Base-by-base conservation (phyloP, 2,329 filamentous ascomycete genomes). In the Alternaria panax region DNA sequence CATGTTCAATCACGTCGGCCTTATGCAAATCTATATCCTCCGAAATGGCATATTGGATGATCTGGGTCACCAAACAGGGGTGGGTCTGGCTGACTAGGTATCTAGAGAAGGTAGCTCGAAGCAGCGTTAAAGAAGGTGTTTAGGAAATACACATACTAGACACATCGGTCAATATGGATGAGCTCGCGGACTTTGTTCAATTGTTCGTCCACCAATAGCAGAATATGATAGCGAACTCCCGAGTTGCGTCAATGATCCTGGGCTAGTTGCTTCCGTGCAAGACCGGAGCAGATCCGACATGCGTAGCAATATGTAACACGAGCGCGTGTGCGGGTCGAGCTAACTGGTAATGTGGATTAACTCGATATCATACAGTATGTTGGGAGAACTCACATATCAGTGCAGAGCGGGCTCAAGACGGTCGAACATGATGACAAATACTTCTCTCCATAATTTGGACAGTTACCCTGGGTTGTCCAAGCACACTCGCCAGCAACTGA, bases 401-500 rank as follows among this genome's bases (percentile, higher is more conserved):
- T 7, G 20, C 11, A 40, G 18, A 11, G 9, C 18, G n/a, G 11
- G 36, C n/a, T 9, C n/a, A 4, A 36, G 34, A 36, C 2, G 36
- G 36, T 20, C n/a, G 11, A 47, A 18, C 12, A 47, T 47, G 20
- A 18, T 4, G 28, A 20, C 28, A 24, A 22, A 14, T 5, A 5
- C 14, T 18, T 20, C 25, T 34, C 34, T 47, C 45, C 28, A 47
- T 28, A 24, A 22, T 16, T 30, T 24, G 12, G 30, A 18, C 18
- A 47, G 45, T 20, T 47, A 32, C 18, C 2, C 24, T 7, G n/a
- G n/a, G 28, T 7, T 47, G 34, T 32, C 28, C 27, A 48, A 24
- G 28, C 45, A 48, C 45, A 25, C 32, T 48, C 45, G 30, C 30
- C 46, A 78, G 82, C 38, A 32, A 48, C 28, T 82, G 77, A 83